Percentiles rank a stretch among this genome's conserved stretches.
Conservation (phyloP, 306 rosid genomes). For the Cicer cuneatum region DNA sequence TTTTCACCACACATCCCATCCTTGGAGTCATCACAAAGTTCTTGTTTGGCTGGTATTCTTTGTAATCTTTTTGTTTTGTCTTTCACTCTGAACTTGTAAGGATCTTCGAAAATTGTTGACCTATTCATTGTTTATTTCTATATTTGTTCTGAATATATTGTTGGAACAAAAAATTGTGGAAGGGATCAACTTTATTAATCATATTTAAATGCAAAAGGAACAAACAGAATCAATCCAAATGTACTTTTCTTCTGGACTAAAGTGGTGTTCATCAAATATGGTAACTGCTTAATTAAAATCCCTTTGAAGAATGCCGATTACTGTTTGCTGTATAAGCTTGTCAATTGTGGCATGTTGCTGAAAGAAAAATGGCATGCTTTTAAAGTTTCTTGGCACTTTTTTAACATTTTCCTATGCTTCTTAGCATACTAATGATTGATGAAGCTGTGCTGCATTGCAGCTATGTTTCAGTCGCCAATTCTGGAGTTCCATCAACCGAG, state of each 20-base stretch:
- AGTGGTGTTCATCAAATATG: not conserved
- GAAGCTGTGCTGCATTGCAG: constrained; percentile 71
- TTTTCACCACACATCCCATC: constrained; percentile 75
- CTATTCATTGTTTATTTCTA: constrained; percentile 7
- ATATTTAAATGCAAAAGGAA: constrained; percentile 30
- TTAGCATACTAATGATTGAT: constrained; percentile 8
- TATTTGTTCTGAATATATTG: constrained; percentile 25
- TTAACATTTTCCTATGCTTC: constrained; percentile 12
- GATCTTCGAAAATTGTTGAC: constrained; percentile 23
- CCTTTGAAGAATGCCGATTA: not conserved
- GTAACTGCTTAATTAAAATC: not conserved
- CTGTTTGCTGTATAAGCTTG: constrained; percentile 12
- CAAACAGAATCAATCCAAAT: not conserved
- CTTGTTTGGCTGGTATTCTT: constrained; percentile 92
- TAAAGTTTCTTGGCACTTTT: constrained; percentile 1
- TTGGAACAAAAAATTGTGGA: constrained; percentile 22
- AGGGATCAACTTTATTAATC: constrained; percentile 7
- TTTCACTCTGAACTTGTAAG: not conserved
- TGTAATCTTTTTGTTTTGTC: constrained; percentile 19
- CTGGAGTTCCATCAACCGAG: constrained; percentile 84
- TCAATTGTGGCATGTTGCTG: not conserved
- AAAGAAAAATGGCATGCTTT: constrained; percentile 13
- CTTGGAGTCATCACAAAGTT: constrained; percentile 80
- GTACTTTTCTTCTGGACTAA: not conserved
- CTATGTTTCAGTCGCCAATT: constrained; percentile 94